Conservation (phyloP, 345 rosid species). For the Chamaenerion angustifolium region DNA sequence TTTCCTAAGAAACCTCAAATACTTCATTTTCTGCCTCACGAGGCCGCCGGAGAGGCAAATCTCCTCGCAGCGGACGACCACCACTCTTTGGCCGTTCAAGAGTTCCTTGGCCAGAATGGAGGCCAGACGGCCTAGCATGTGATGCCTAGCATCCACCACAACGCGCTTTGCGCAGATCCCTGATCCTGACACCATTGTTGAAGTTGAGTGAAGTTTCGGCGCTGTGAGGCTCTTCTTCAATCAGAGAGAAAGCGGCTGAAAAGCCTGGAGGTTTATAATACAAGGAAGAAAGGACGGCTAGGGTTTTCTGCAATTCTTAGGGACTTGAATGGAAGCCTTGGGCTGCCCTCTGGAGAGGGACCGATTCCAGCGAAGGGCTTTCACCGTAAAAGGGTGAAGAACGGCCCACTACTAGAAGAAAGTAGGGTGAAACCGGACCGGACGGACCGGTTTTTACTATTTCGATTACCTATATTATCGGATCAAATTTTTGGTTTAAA, state of each 20-base stretch:
- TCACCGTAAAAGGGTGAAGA: too few relatives aligned
- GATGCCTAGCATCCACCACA: conserved; percentile 78
- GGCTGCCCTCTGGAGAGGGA: too few relatives aligned
- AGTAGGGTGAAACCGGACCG: too few relatives aligned
- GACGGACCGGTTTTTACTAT: too few relatives aligned
- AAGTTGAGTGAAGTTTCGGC: too few relatives aligned
- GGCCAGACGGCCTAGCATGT: conserved; percentile 64
- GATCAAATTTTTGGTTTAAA: too few relatives aligned
- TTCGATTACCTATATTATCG: too few relatives aligned
- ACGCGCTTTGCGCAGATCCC: conserved; percentile 55
- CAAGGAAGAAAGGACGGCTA: background rate
- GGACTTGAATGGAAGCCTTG: too few relatives aligned
- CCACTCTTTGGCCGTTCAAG: conserved; percentile 70
- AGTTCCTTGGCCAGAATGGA: conserved; percentile 69
- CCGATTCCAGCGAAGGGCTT: too few relatives aligned
- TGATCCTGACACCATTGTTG: conserved; percentile 65
- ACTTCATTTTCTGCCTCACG: conserved; percentile 90
- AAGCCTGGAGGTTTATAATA: background rate
- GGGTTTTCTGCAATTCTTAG: background rate
- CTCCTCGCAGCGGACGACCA: conserved; percentile 74
- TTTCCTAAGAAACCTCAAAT: conserved; percentile 72
- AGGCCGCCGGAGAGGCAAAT: conserved; percentile 78
- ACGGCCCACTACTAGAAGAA: too few relatives aligned
- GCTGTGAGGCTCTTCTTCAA: too few relatives aligned
- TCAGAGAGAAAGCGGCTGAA: too few relatives aligned